Conservation (phyloP, 2,329 filamentous ascomycete species). For the Epichloe coenophiala region DNA sequence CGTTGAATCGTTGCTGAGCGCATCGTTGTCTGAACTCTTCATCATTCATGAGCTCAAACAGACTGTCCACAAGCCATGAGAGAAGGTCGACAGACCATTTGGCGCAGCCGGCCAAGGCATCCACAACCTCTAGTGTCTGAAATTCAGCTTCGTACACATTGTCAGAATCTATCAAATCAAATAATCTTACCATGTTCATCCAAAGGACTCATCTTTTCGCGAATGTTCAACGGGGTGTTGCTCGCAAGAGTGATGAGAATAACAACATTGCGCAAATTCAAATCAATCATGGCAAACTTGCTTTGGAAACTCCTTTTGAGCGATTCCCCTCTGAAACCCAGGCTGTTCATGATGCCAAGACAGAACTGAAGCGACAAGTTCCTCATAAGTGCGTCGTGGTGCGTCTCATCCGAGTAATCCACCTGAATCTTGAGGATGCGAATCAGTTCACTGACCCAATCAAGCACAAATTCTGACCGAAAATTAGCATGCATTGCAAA, state of each 20-base stretch:
- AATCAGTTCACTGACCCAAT: constrained; percentile 54
- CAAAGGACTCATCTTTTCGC: constrained; percentile 43
- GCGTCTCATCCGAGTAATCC: constrained; percentile 68
- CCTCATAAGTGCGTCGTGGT: constrained; percentile 57
- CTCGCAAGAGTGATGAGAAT: constrained; percentile 51
- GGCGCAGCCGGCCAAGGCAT: constrained; percentile 58
- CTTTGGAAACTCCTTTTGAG: constrained; percentile 50
- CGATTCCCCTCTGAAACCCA: constrained; percentile 59
- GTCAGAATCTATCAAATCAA: background rate
- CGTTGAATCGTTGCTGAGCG: constrained; percentile 30
- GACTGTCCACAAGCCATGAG: constrained; percentile 45
- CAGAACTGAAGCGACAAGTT: constrained; percentile 62
- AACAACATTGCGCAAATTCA: constrained; percentile 62
- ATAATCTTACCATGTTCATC: constrained; percentile 39
- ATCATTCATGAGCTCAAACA: constrained; percentile 43
- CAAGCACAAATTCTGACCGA: constrained; percentile 39
- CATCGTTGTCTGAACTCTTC: constrained; percentile 36
- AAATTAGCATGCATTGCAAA: constrained; percentile 8
- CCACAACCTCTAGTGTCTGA: constrained; percentile 49
- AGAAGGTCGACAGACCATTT: constrained; percentile 67
- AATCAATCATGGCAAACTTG: constrained; percentile 60
- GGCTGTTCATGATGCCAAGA: constrained; percentile 63
- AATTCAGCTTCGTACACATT: background rate
- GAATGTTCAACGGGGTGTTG: constrained; percentile 38
- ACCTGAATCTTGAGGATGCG: constrained; percentile 57